Percentiles rank a stretch among this genome's conserved stretches.
These are phyloP conservation scores for Fusarium cicatricum DNA, from an alignment of 2,329 filamentous ascomycete species.

Conservation along the genomic window DNA sequence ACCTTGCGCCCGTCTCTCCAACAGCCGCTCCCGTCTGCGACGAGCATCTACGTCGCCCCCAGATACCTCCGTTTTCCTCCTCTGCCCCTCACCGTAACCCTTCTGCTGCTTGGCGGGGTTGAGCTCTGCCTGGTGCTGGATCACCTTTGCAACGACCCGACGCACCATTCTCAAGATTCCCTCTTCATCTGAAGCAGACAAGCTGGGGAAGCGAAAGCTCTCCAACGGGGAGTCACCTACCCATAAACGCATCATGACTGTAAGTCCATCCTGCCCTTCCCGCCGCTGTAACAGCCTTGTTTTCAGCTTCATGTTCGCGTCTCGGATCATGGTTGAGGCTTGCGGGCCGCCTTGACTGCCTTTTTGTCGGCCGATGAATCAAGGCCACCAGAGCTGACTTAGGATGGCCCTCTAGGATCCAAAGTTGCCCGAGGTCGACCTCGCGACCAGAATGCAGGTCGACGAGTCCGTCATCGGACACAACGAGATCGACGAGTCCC, in stretches of 20 bases:
- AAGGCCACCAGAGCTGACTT: conserved; percentile 15
- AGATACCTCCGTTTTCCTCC: conserved; percentile 5
- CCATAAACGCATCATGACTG: conserved; percentile 69
- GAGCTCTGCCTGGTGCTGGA: conserved; percentile 49
- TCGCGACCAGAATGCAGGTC: conserved; percentile 71
- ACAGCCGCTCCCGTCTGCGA: conserved; percentile 27
- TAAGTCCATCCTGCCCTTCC: conserved; percentile 51
- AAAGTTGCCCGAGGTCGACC: conserved; percentile 66
- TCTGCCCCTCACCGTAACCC: conserved; percentile 20
- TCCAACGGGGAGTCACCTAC: conserved; percentile 67
- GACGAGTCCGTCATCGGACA: conserved; percentile 65
- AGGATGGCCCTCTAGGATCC: conserved; percentile 50
- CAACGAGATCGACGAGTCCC: conserved; percentile 74
- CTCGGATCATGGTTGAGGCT: conserved; percentile 13
- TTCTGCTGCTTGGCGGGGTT: conserved; percentile 46
- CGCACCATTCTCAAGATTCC: conserved; percentile 47
- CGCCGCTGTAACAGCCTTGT: background rate
- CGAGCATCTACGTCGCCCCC: conserved; percentile 16
- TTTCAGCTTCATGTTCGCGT: conserved; percentile 3
- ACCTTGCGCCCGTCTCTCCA: conserved; percentile 14
- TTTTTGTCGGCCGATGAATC: background rate
- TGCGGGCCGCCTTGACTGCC: background rate
- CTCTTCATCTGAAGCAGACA: conserved; percentile 49
- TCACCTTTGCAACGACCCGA: conserved; percentile 36
- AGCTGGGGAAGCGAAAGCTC: conserved; percentile 74